These are phyloP conservation scores for Xylariales sp. DNA, from an alignment of 2,329 filamentous ascomycete species.

Conservation along the genomic window DNA sequence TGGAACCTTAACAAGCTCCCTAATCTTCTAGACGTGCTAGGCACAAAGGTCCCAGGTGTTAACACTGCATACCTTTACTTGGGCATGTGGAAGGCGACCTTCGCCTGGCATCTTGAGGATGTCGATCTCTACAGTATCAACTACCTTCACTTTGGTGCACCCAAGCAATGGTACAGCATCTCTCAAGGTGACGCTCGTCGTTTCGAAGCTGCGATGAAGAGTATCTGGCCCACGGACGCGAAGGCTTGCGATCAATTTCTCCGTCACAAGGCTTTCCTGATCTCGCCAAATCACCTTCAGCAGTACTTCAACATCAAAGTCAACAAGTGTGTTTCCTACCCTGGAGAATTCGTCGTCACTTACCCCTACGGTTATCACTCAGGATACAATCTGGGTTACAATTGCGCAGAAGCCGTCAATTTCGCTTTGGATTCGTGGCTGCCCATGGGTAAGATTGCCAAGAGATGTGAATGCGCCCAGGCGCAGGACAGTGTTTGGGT, in stretches of 20 bases:
- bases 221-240: constrained; percentile 88
- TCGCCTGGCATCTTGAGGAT: constrained; percentile 98
- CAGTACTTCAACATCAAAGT: constrained; percentile 92
- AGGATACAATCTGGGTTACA: constrained; percentile 96
- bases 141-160: constrained; percentile 96
- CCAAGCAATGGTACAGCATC: constrained; percentile 99
- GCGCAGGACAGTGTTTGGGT: constrained; percentile 98
- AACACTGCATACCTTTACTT: constrained; percentile 97
- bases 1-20: constrained; percentile 97
- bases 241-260: constrained; percentile 96
- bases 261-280: constrained; percentile 94
- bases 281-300: constrained; percentile 82
- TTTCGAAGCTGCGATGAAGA: constrained; percentile 94
- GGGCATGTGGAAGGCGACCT: constrained; percentile 99
- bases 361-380: constrained; percentile 99
- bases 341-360: constrained; percentile 96
- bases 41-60: constrained; percentile 92
- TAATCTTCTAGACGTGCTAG: constrained; percentile 88
- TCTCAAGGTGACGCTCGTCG: constrained; percentile 89
- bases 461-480: constrained; percentile 92
- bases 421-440: constrained; percentile 95
- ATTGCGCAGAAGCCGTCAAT: constrained; percentile 97
- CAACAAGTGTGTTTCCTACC: constrained; percentile 91
- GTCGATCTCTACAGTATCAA: constrained; percentile 99
- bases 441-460: constrained; percentile 89